Conservation (phyloP, 352 stramenopile genomes). For the Plasmopara muralis region DNA sequence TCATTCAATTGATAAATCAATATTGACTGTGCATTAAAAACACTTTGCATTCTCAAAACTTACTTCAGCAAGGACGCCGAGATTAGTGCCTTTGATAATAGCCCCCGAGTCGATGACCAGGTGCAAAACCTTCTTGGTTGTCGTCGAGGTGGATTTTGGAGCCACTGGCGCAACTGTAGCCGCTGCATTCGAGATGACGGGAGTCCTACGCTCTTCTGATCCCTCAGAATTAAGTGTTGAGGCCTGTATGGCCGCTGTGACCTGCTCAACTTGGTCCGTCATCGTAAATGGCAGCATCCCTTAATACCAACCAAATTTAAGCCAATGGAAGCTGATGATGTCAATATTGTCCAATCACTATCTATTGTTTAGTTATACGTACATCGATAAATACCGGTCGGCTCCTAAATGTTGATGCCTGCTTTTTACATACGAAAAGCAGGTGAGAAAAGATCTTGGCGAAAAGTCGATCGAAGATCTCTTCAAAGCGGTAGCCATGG, state of each 20-base stretch:
- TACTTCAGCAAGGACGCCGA: constrained; percentile 68
- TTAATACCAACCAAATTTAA: constrained; percentile 45
- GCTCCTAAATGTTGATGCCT: neutral
- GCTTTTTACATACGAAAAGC: constrained; percentile 20
- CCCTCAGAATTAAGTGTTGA: constrained; percentile 10
- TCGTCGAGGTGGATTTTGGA: constrained; percentile 2
- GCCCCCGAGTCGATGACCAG: constrained; percentile 81
- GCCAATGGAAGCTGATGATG: constrained; percentile 20
- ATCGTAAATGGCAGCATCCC: constrained; percentile 11
- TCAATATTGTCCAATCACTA: no score
- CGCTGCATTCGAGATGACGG: constrained; percentile 8
- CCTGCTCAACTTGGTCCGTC: constrained; percentile 20
- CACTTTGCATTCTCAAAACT: neutral
- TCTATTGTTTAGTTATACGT: neutral
- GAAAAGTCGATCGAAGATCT: constrained; percentile 19
- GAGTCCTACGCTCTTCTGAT: neutral
- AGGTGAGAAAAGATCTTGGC: constrained; percentile 38
- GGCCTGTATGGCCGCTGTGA: constrained; percentile 15
- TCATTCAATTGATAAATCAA: no score
- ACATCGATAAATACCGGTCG: neutral
- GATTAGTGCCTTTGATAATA: constrained; percentile 84
- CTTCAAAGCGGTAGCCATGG: constrained; percentile 34
- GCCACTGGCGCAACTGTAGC: constrained; percentile 5
- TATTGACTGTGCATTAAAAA: no score
- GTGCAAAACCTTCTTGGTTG: constrained; percentile 65